Evolutionary conservation across 805 yeast genomes (phyloP).

Genomic region (Lachancea quebecensis): DNA sequence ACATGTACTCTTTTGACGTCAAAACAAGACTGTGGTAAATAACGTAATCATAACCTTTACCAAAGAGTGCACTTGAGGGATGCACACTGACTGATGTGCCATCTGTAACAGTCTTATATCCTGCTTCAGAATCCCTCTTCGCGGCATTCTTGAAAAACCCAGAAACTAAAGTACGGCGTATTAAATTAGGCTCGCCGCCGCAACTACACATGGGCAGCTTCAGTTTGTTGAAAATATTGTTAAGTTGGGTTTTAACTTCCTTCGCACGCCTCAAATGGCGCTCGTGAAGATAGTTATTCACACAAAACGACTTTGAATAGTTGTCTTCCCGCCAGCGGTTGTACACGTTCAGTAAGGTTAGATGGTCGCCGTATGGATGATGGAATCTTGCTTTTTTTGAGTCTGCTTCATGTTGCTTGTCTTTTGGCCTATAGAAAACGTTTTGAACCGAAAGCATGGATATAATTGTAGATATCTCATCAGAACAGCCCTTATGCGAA

Average conservation of each 20-base stretch:
- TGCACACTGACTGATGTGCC: slow-evolving; percentile 73
- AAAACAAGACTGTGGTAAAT: slow-evolving; percentile 74
- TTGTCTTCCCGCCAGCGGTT: slow-evolving; percentile 62
- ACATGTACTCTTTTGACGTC: slow-evolving; percentile 88
- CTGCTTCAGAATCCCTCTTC: slow-evolving; percentile 64
- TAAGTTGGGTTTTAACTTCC: slow-evolving; percentile 72
- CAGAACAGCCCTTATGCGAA: slow-evolving; percentile 62
- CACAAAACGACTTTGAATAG: slow-evolving; percentile 38
- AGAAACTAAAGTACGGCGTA: slow-evolving; percentile 56
- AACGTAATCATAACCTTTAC: slow-evolving; percentile 64
- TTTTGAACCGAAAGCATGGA: slow-evolving; percentile 89
- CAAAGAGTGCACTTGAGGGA: slow-evolving; percentile 73
- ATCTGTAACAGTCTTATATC: slow-evolving; percentile 63
- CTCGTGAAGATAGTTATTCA: slow-evolving; percentile 63
- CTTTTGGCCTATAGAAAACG: slow-evolving; percentile 74
- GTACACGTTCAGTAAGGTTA: slow-evolving; percentile 75
- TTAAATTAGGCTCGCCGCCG: slow-evolving; percentile 47
- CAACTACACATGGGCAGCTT: slow-evolving; percentile 42
- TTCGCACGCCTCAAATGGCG: slow-evolving; percentile 69
- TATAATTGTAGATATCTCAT: slow-evolving; percentile 73
- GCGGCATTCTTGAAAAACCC: slow-evolving; percentile 66
- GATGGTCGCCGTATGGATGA: slow-evolving; percentile 73
- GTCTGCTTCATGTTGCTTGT: slow-evolving; percentile 69
- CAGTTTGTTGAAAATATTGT: slow-evolving; percentile 46
- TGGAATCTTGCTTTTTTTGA: slow-evolving; percentile 66